A percentile compares a stretch with the other conserved stretches of the same genome.
phyloP scores from a whole-genome alignment of 495 filamentous ascomycete genomes.

The Aspergillus asperescens region DNA sequence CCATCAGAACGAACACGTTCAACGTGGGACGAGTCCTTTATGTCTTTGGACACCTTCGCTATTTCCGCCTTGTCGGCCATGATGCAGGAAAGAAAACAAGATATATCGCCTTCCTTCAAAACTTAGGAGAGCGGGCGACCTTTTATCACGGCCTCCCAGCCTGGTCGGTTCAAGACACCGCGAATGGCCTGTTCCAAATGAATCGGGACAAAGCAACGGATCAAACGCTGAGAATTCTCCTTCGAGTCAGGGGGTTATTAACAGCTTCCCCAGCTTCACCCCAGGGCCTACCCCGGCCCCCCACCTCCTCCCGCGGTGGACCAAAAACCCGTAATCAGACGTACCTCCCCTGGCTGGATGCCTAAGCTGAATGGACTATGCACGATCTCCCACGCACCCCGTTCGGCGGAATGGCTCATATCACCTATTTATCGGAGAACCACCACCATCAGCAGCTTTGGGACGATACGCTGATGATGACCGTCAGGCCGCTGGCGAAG shows the following conservation, averaged over 20 bases:
- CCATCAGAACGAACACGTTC: slow-evolving; percentile 40
- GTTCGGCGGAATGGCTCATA: slow-evolving; percentile 69
- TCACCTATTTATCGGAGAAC: slow-evolving; percentile 61
- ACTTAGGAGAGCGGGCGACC: background rate
- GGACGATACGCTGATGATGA: slow-evolving; percentile 83
- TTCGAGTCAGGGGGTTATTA: background rate
- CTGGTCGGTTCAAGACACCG: background rate
- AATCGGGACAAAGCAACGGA: background rate
- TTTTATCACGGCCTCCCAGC: background rate
- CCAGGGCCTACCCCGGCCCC: slow-evolving; percentile 1
- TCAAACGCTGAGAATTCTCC: background rate
- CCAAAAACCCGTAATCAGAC: slow-evolving; percentile 48
- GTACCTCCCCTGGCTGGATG: slow-evolving; percentile 64
- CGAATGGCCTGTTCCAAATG: background rate
- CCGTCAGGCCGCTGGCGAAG: slow-evolving; percentile 68
- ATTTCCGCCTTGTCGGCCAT: background rate
- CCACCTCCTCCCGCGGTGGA: slow-evolving; percentile 1
- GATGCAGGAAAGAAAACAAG: background rate
- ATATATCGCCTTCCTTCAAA: too few relatives aligned
- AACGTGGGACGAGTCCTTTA: slow-evolving; percentile 43
- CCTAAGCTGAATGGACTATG: slow-evolving; percentile 74
- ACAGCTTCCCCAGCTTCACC: slow-evolving; percentile 1
- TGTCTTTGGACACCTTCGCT: background rate
- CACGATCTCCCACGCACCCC: slow-evolving; percentile 62
- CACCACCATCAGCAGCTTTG: slow-evolving; percentile 56